Conservation (phyloP, 352 stramenopile species). For the Phytopythium montanum region DNA sequence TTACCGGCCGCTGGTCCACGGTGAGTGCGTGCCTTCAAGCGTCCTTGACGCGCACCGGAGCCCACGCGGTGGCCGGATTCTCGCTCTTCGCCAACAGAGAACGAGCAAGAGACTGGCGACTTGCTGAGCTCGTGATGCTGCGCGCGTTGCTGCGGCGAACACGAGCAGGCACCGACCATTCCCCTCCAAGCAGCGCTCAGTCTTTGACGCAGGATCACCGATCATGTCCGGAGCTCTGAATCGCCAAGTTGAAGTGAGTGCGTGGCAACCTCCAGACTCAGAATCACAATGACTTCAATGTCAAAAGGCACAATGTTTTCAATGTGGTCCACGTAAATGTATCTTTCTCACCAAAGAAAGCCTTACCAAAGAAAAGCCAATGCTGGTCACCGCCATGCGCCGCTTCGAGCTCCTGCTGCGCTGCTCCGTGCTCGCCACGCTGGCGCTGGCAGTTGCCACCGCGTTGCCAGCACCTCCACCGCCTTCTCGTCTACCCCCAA, state of each 20-base stretch:
- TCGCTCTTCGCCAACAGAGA: background rate
- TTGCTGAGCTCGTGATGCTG: background rate
- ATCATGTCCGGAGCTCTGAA: too few relatives aligned
- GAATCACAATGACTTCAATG: too few relatives aligned
- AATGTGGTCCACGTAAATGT: background rate
- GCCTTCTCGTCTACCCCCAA: background rate
- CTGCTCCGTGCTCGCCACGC: background rate
- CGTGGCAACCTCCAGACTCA: too few relatives aligned
- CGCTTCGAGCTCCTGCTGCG: background rate
- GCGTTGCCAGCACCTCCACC: background rate
- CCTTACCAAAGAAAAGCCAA: too few relatives aligned
- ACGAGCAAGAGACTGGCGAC: background rate
- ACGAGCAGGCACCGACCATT: background rate
- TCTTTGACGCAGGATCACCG: background rate
- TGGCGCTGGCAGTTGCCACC: background rate
- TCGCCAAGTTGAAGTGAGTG: too few relatives aligned
- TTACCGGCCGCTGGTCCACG: conserved; percentile 3
- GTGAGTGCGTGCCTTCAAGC: background rate
- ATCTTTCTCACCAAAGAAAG: background rate
- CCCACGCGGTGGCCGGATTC: background rate
- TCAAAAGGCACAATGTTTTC: too few relatives aligned
- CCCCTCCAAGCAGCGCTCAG: background rate
- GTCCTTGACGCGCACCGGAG: background rate
- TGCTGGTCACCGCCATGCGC: background rate
- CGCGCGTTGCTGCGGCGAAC: background rate